Percentiles rank a stretch among this genome's conserved stretches.
Evolutionary conservation across 352 stramenopile species (phyloP).

Genomic region (Phytophthora fragariaefolia): DNA sequence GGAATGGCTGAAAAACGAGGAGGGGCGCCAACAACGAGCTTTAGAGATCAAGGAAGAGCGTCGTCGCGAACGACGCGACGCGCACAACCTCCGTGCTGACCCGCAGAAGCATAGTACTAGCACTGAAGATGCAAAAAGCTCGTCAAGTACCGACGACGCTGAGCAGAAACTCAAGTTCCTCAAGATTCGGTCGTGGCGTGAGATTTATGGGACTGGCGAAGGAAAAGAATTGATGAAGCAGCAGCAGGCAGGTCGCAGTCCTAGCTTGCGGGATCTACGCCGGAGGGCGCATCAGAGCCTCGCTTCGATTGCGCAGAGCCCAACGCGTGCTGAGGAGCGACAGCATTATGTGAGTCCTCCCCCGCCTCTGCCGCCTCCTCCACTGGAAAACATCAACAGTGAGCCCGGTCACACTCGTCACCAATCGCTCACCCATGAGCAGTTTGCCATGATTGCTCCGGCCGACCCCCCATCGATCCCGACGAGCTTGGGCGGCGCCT

Average conservation of each 20-base stretch:
- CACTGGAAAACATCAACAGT: constrained; percentile 1
- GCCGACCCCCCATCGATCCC: constrained; percentile 16
- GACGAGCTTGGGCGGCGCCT: constrained; percentile 41
- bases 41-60: constrained; percentile 42
- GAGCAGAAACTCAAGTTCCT: constrained; percentile 57
- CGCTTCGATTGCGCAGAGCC: constrained; percentile 23
- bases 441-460: constrained; percentile 4
- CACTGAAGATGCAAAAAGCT: constrained; percentile 27
- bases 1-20: constrained; percentile 63
- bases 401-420: background rate
- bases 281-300: constrained; percentile 35
- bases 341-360: constrained; percentile 4
- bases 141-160: constrained; percentile 19
- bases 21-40: constrained; percentile 37
- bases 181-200: constrained; percentile 66
- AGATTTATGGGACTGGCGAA: constrained; percentile 69
- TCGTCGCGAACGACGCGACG: constrained; percentile 29
- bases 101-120: constrained; percentile 28
- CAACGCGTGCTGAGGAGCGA: constrained; percentile 13
- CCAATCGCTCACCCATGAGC: constrained; percentile 16
- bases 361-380: constrained; percentile 13
- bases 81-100: constrained; percentile 20
- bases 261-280: constrained; percentile 30
- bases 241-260: constrained; percentile 23
- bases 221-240: constrained; percentile 56